Base-by-base conservation (phyloP, 1,284 basidiomycete genomes). In the Phellinidium pouzarii region DNA sequence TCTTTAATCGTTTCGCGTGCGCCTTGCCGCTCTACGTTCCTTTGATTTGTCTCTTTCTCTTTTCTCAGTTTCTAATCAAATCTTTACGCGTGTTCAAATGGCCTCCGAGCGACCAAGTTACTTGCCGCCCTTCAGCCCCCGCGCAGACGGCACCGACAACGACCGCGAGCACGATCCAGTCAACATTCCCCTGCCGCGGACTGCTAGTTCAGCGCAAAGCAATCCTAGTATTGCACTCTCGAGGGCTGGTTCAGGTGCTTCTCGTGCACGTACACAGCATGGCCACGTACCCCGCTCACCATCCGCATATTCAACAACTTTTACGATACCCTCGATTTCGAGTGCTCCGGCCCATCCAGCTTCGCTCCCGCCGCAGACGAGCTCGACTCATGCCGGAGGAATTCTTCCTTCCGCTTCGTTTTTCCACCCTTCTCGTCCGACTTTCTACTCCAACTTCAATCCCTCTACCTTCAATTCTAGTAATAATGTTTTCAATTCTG, bases 371-470 rank as follows among this genome's bases (percentile, higher is more conserved):
- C 48, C 43, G 23, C n/a, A 40, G 23, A 55, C 58, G 27, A 61
- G 59, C 52, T 65, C 74, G 2, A 82, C 84, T 0, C 83, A 87
- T 65, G 80, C 82, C 14, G 78, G 80, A 41, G 87, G 85, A 25
- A 82, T 88, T 19, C 78, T 81, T 51, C 85, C 86, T 22, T 78
- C 86, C 17, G 77, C 83, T 8, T 81, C 82, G 4, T 87, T 89
- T 68, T 89, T 88, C 62, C 77, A 74, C 25, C 84, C 86, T 3
- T 77, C 79, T 8, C 72, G 79, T 48, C 85, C 82, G 0, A 67
- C 64, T 26, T 72, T 72, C 72, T 62, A 60, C 61, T 37, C 58
- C 60, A 36, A 62, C 65, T 29, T 60, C 63, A 17, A 56, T 62
- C 48, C 66, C 65, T 27, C 67, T 68, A 17, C 65, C 71, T 1